phyloP scores from a whole-genome alignment of 805 yeast genomes.

The Nakazawaea ambrosiae region DNA sequence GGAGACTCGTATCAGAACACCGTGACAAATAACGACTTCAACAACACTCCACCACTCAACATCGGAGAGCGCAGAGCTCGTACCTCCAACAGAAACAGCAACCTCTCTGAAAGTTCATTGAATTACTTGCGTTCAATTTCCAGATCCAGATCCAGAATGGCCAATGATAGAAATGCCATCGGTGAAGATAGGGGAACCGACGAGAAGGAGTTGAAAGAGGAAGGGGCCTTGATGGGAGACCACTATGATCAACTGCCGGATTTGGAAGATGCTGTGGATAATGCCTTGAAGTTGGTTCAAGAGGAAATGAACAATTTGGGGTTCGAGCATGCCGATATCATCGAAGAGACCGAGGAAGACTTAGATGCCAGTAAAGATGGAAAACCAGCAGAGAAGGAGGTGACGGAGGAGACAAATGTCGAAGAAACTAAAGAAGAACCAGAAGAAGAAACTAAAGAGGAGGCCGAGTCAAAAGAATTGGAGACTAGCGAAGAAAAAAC shows the following conservation, averaged over 20 bases:
- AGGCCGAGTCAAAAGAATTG: slow-evolving; percentile 19
- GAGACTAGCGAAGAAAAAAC: not conserved
- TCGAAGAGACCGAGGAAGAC: slow-evolving; percentile 12
- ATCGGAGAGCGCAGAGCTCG: slow-evolving; percentile 31
- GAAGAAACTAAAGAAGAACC: slow-evolving; percentile 5
- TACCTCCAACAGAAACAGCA: slow-evolving; percentile 17
- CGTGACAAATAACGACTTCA: slow-evolving; percentile 31
- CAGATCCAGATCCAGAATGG: slow-evolving; percentile 52
- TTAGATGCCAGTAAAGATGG: slow-evolving; percentile 14
- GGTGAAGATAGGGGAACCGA: slow-evolving; percentile 17
- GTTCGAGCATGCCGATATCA: slow-evolving; percentile 14
- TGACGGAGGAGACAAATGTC: slow-evolving; percentile 12
- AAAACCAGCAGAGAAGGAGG: slow-evolving; percentile 15
- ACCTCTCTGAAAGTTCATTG: slow-evolving; percentile 32
- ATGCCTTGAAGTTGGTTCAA: slow-evolving; percentile 31
- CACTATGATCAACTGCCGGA: slow-evolving; percentile 35
- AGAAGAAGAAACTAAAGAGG: slow-evolving; percentile 4
- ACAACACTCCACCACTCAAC: slow-evolving; percentile 31
- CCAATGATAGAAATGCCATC: slow-evolving; percentile 25
- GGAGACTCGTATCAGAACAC: slow-evolving; percentile 72
- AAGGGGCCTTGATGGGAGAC: slow-evolving; percentile 53
- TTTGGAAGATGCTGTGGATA: slow-evolving; percentile 42
- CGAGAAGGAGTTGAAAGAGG: slow-evolving; percentile 39
- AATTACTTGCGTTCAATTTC: slow-evolving; percentile 61
- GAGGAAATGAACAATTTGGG: slow-evolving; percentile 6